phyloP scores from a whole-genome alignment of 345 rosid genomes.

The Eutrema japonicum region DNA sequence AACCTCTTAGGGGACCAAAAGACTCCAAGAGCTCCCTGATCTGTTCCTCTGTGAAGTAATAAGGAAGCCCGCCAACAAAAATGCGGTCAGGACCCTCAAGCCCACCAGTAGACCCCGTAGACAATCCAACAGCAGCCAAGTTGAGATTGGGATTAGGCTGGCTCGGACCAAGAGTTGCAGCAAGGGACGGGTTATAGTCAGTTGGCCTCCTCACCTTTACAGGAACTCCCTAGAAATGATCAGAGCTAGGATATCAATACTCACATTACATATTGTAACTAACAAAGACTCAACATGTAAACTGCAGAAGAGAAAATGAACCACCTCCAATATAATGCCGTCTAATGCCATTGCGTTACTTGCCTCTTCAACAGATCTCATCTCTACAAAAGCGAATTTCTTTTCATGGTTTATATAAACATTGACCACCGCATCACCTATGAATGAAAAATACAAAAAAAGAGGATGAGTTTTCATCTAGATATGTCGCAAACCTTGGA shows the following conservation, averaged over 20 bases:
- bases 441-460: constrained; percentile 19
- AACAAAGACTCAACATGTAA: neutral
- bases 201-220: constrained; percentile 99
- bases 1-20: constrained; percentile 89
- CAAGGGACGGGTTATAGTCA: constrained; percentile 94
- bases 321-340: constrained; percentile 93
- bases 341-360: constrained; percentile 99
- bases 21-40: constrained; percentile 96
- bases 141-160: constrained; percentile 95
- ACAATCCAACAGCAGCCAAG: constrained; percentile 89
- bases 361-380: constrained; percentile 99
- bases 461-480: constrained; percentile 21
- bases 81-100: constrained; percentile 99
- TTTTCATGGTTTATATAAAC: constrained; percentile 99
- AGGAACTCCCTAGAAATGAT: constrained; percentile 78
- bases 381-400: constrained; percentile 99
- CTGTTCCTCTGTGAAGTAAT: constrained; percentile 93
- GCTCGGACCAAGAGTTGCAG: constrained; percentile 98
- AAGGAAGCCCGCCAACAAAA: constrained; percentile 96
- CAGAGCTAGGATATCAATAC: constrained; percentile 24
- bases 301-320: neutral
- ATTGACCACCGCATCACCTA: constrained; percentile 99
- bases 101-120: constrained; percentile 93
- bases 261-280: neutral
- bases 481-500: neutral